A percentile compares a stretch with the other conserved stretches of the same genome.
phyloP scores from a whole-genome alignment of 768 basidiomycete species.

The Tulasnella sp. region DNA sequence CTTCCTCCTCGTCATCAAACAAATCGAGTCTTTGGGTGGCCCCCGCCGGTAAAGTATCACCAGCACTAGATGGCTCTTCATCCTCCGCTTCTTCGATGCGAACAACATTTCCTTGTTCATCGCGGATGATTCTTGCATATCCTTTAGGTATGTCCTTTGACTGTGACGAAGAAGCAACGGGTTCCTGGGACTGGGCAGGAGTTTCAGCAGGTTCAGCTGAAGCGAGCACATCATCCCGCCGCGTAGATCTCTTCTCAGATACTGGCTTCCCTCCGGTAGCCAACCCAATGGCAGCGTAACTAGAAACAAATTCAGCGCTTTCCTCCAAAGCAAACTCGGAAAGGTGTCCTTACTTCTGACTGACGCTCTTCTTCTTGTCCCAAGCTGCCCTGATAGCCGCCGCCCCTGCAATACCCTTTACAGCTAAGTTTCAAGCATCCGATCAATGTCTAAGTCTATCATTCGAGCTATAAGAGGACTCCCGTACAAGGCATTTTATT shows the following conservation, averaged over 20 bases:
- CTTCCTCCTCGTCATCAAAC: slow-evolving; percentile 26
- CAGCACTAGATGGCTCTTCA: slow-evolving; percentile 25
- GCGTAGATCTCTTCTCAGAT: neutral
- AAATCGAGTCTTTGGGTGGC: neutral
- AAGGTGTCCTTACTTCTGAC: slow-evolving; percentile 67
- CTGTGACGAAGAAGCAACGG: neutral
- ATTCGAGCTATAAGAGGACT: neutral
- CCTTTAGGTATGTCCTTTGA: slow-evolving; percentile 42
- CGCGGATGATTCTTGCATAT: slow-evolving; percentile 74
- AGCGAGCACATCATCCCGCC: neutral
- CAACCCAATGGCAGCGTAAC: slow-evolving; percentile 30
- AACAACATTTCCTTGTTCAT: slow-evolving; percentile 66
- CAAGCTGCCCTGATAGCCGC: slow-evolving; percentile 74
- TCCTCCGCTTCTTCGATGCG: slow-evolving; percentile 57
- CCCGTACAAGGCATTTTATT: neutral
- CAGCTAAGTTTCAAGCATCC: neutral
- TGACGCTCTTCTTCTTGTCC: slow-evolving; percentile 80
- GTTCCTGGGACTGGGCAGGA: neutral
- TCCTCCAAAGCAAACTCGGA: neutral
- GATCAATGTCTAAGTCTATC: neutral
- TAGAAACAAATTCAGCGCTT: neutral
- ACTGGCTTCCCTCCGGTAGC: neutral
- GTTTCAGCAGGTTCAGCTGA: neutral
- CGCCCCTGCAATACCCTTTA: slow-evolving; percentile 69
- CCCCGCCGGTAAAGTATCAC: neutral